Evolutionary conservation across 176 grass and related monocot genomes (phyloP), one percentile per base, ranked within the genome.

Genomic region (Triticum turgidum): DNA sequence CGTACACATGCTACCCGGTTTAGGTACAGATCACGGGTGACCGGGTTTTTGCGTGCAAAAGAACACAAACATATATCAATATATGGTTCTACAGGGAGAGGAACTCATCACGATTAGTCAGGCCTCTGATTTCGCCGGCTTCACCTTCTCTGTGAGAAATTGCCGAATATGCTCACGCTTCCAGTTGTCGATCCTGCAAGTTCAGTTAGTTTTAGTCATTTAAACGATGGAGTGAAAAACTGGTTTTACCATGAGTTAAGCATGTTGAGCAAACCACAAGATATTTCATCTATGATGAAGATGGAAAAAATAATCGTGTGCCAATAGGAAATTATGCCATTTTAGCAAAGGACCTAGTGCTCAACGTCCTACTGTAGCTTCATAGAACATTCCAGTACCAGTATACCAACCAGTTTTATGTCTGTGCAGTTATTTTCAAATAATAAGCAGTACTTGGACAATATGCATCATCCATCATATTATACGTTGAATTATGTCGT

Each of bases 101-200:
- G 52, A 66, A 88, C 38, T 83, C 3, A 20, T 35, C 4, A 17
- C 4, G 62, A 14, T 11, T 66, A 62, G 9, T 91, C 80, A 99
- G 65, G 14, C 90, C 41, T 84, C 85, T 6, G 77, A 75, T 11
- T 82, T 92, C 27, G 9, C 69, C 45, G 81, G 85, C 83, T 94
- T 99, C 77, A 99, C 90, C 75, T 99, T 99, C 79, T 94, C 94
- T 44, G 68, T 94, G 59, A 99, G 89, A 61, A 99, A 94, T 38
- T 99, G 97, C 21, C 73, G 71, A 86, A 99, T 97, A 38, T 99
- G 97, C 81, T 99, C 97, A 4, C 89, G 85, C 62, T 99, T 99
- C 97, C 97, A 99, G 70, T 99, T 99, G 61, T 99, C 97, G 2
- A 99, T 97, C 90, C 94, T 99, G 87, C 90, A 80, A 83, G 62